Evolutionary conservation across 108 stramenopile species (phyloP).

Genomic region (Discostella pseudostelligera): DNA sequence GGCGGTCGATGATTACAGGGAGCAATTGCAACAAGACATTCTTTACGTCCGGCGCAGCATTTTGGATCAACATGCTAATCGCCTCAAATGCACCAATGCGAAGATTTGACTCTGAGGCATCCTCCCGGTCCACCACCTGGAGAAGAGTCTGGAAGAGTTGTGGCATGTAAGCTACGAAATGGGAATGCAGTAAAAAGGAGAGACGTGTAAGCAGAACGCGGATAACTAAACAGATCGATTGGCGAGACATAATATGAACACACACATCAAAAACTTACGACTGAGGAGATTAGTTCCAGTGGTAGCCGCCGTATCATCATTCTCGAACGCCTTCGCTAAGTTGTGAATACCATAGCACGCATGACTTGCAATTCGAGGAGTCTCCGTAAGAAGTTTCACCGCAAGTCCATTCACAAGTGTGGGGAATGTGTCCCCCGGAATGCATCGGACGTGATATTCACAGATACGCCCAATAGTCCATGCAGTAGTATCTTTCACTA

Average conservation of each 20-base stretch:
- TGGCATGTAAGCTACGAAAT: slow-evolving; percentile 64
- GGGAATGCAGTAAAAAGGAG: not conserved
- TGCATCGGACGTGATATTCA: slow-evolving; percentile 76
- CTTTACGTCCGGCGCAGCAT: slow-evolving; percentile 78
- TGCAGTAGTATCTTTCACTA: slow-evolving; percentile 91
- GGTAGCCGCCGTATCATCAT: slow-evolving; percentile 51
- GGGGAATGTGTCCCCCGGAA: slow-evolving; percentile 79
- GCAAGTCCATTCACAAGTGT: slow-evolving; percentile 75
- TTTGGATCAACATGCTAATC: slow-evolving; percentile 79
- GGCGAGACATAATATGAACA: too few species aligned
- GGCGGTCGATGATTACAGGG: slow-evolving; percentile 77
- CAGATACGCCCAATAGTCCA: slow-evolving; percentile 92
- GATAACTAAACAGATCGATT: too few species aligned
- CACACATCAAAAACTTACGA: slow-evolving; percentile 4
- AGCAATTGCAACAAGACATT: slow-evolving; percentile 66
- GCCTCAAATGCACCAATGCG: slow-evolving; percentile 86
- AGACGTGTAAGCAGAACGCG: too few species aligned
- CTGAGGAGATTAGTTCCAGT: slow-evolving; percentile 75
- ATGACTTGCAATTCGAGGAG: slow-evolving; percentile 80
- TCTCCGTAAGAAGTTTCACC: slow-evolving; percentile 65
- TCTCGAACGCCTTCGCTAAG: slow-evolving; percentile 78
- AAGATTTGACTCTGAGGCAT: slow-evolving; percentile 81
- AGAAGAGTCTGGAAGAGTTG: slow-evolving; percentile 78
- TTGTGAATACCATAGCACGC: slow-evolving; percentile 92
- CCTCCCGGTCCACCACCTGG: slow-evolving; percentile 79